Base-by-base conservation (phyloP, 768 basidiomycete genomes). In the Suillus spraguei region DNA sequence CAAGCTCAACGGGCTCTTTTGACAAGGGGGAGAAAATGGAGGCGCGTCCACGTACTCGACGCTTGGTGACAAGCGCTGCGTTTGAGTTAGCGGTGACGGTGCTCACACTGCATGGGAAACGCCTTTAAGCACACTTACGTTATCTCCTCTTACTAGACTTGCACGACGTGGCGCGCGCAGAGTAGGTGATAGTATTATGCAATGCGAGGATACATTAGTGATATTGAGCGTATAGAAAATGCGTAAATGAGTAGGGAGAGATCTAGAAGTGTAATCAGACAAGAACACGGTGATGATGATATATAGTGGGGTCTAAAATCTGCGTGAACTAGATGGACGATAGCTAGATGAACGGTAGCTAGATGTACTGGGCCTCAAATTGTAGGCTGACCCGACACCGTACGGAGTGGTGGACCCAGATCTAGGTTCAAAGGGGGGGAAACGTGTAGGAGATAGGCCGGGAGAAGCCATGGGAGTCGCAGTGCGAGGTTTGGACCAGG, bases 341-440 rank as follows among this genome's bases (percentile, higher is more conserved):
- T 53, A 13, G 3, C 85, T 89, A 0, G 28, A 28, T 28, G 28
- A 28, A 50, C 83, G 82, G 72, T 53, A 13, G 3, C 85, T 89
- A 0, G 89, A 89, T 32, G 89, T 91, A 54, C 82, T 77, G 44
- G 89, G 87, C 66, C 89, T 79, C 28, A 90, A 91, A 62, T 71
- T 80, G 65, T 78, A 83, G 8, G 76, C 71, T 35, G 82, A 81
- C 60, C 77, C 77, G 36, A 74, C 76, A 58, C 76, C 72, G 39
- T 76, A 76, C 7, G 89, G 88, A 17, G 87, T 88, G 1, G 86
- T 83, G 66, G 84, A 80, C 7, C 89, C 89, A 47, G 86, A 87
- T n/a, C 74, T 72, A 14, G 80, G 76, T n/a, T 80, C 76, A 50
- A 70, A 59, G n/a, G 65, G 54, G 13, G 79, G 77, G 11, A 82